Evolutionary conservation across 768 basidiomycete species (phyloP), one percentile per base, ranked within the genome.

Genomic region (Lentinula guzmanii): DNA sequence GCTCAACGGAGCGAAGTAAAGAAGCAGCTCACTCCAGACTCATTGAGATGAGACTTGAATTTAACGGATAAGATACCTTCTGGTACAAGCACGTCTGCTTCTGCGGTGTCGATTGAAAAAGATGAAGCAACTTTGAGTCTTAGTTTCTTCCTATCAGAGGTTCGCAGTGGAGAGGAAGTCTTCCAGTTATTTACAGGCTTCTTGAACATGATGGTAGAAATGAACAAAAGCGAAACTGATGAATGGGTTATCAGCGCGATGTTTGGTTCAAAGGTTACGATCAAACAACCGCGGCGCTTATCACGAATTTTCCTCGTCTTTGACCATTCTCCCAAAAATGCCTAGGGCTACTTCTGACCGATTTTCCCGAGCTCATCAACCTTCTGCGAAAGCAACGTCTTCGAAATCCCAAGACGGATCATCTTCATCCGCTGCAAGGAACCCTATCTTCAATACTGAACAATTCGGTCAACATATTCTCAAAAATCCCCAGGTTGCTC

Each of bases 401-500:
- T 52, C 51, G n/a, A 54, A 39, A 56, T 28, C 37, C 15, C 77
- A 79, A 57, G 78, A 79, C 46, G 69, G 76, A 3, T 77, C 74
- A 52, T 72, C 76, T 1, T 75, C 80, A 0, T 77, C 79, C 3
- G 76, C 77, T 58, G 81, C 83, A 65, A 83, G 86, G n/a, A 94
- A 93, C 68, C 93, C 93, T 0, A 88, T 95, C 62, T 95, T 94
- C 80, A 95, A 97, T 70, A 97, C 95, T 3, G 91, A 92, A 70
- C 82, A 91, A 65, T 98, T 97, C 67, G 96, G 97, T 21, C 96
- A 98, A 72, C 96, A 99, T 76, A 98, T 99, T 65, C 81, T 98
- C 63, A 98, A 96, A 75, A 98, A 94, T 73, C 89, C 93, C 4
- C 82, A 86, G 62, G 90, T 93, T 37, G 93, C 93, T 5, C 92